Conservation (phyloP, 1,284 basidiomycete genomes). For the Hemileia vastatrix region DNA sequence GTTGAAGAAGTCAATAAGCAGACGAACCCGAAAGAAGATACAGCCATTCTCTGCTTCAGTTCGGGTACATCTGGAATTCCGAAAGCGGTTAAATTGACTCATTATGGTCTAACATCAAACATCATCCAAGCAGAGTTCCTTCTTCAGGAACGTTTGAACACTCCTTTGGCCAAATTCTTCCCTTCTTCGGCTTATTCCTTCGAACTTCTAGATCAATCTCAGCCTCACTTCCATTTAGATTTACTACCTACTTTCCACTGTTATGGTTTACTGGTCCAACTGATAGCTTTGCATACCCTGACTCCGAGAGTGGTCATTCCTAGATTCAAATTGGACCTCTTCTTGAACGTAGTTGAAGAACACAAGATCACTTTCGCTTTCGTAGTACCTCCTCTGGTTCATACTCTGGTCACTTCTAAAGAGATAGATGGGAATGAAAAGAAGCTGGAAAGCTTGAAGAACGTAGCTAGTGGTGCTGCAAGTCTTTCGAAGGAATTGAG, state of each 20-base stretch:
- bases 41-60: conserved; percentile 14
- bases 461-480: conserved; percentile 38
- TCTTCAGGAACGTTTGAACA: too few relatives aligned
- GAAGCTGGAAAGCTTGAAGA: conserved; percentile 33
- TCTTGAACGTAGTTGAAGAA: conserved; percentile 32
- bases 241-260: conserved; percentile 42
- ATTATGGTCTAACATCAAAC: too few relatives aligned
- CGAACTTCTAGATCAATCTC: not conserved
- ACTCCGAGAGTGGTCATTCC: conserved; percentile 36
- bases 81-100: too few relatives aligned
- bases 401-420: conserved; percentile 36
- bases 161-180: too few relatives aligned
- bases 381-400: conserved; percentile 37
- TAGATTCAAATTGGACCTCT: conserved; percentile 34
- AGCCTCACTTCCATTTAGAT: conserved; percentile 34
- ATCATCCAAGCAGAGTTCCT: too few relatives aligned
- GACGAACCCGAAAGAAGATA: not conserved
- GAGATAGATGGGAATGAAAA: conserved; percentile 30
- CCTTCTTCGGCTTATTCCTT: too few relatives aligned
- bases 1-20: not conserved
- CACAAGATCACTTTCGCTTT: conserved; percentile 39
- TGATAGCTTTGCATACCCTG: conserved; percentile 38
- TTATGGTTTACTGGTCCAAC: conserved; percentile 38
- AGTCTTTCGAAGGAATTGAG: conserved; percentile 32
- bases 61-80: conserved; percentile 40